Evolutionary conservation across 768 basidiomycete species (phyloP), one percentile per base, ranked within the genome.

Genomic region (Psilocybe azurescens): DNA sequence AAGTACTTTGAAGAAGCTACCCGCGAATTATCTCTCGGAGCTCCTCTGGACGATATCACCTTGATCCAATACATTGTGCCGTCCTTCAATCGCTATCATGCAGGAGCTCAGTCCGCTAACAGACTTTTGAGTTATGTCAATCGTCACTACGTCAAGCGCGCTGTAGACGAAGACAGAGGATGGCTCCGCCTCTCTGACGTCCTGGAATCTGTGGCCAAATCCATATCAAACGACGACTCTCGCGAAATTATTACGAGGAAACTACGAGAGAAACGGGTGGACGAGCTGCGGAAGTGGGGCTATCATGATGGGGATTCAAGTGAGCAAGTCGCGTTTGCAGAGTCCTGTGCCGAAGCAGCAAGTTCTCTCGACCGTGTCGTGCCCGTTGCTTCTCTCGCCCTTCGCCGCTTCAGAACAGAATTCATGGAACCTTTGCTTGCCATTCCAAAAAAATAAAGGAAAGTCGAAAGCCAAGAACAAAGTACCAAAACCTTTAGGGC

Each of bases 61-160:
- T 82, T 93, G 67, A 75, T 93, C 56, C 84, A 86, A 65, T 92
- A 91, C 75, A 83, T 91, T 67, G 76, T 91, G 32, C 85, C 88
- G 8, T 86, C 83, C 70, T 92, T 90, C 80, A 82, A 84, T 65
- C 89, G 90, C 56, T 93, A 85, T 72, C 81, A 82, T 63, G 79
- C 85, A 47, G 90, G 91, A 52, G 86, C 86, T 3, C 83, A 85
- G 64, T 83, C 89, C 56, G 84, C 89, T 59, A 83, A 89, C 74
- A 85, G 91, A 67, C 84, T 93, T 33, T 81, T 92, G 67, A 91
- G 86, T 77, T 93, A 93, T 70, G 88, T 93, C 64, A 89, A 89
- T 70, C 87, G 90, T 29, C 89, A 90, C 72, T 89, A 89, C 69
- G 89, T 90, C 69, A 88, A 87, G 72, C 88, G 89, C 16, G 89